Conservation (phyloP, 495 filamentous ascomycete species). For the Tuber calosporum region DNA sequence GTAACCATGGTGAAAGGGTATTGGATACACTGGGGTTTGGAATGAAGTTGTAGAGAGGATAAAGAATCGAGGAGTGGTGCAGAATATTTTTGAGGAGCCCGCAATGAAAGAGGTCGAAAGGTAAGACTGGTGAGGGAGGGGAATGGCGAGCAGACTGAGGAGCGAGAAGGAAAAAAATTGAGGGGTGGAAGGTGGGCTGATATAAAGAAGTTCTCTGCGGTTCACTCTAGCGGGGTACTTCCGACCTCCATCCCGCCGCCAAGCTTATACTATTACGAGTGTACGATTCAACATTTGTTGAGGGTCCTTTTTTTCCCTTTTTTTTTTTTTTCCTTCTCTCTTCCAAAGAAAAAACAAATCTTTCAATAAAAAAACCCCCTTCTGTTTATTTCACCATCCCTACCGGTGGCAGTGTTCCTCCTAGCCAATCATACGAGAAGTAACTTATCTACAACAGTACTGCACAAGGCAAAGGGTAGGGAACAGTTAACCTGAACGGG, state of each 20-base stretch:
- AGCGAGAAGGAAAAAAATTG: conserved; percentile 18
- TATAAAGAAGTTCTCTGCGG: conserved; percentile 1
- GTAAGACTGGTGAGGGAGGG: conserved; percentile 10
- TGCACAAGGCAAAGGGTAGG: too few species aligned
- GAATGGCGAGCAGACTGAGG: conserved; percentile 11
- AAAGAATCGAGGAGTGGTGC: conserved; percentile 21
- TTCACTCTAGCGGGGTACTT: not conserved
- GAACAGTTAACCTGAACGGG: too few species aligned
- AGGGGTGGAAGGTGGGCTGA: conserved; percentile 8
- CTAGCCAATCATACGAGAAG: not conserved
- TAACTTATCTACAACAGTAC: not conserved
- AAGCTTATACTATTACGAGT: too few species aligned
- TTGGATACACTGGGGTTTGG: not conserved
- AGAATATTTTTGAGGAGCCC: conserved; percentile 13
- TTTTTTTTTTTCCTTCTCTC: not conserved
- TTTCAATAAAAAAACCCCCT: not conserved
- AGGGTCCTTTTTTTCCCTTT: not conserved
- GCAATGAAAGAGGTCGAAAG: conserved; percentile 4
- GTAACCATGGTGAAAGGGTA: conserved; percentile 29
- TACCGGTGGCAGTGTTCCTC: not conserved
- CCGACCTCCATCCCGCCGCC: not conserved
- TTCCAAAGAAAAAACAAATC: not conserved
- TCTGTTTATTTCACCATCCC: not conserved
- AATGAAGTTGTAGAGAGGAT: not conserved
- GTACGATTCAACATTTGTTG: not conserved